Conservation (phyloP, 345 rosid species). For the Draba incana region DNA sequence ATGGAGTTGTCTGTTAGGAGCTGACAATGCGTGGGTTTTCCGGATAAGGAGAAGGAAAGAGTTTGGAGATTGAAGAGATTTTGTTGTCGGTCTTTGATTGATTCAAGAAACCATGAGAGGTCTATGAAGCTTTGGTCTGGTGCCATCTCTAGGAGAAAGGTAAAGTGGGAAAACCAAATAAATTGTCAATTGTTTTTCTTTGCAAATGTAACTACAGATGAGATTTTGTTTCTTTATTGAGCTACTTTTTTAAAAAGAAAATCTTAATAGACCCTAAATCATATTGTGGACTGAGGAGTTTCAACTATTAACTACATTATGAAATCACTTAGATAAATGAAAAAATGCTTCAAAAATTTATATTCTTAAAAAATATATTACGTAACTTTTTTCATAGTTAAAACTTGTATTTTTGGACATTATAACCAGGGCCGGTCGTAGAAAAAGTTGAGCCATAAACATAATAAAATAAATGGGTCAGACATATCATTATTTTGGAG, state of each 20-base stretch:
- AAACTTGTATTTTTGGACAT: too few species aligned
- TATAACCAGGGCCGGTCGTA: too few species aligned
- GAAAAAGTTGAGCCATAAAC: too few species aligned
- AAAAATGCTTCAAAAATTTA: too few species aligned
- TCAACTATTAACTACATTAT: too few species aligned
- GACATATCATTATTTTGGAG: too few species aligned
- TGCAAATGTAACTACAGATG: too few species aligned
- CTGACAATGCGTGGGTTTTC: constrained; percentile 58
- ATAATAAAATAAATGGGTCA: too few species aligned
- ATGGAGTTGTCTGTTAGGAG: constrained; percentile 68
- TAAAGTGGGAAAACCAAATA: constrained; percentile 22
- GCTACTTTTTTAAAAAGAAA: neutral
- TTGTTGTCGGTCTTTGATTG: constrained; percentile 50
- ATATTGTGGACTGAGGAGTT: too few species aligned
- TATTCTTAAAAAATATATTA: too few species aligned
- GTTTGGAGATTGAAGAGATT: constrained; percentile 53
- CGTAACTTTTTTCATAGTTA: too few species aligned
- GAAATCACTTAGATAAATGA: too few species aligned
- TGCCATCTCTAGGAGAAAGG: constrained; percentile 52
- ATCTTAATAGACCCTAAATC: neutral
- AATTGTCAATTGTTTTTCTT: neutral
- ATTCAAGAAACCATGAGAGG: constrained; percentile 67
- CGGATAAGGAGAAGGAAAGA: constrained; percentile 65
- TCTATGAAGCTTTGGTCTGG: constrained; percentile 59
- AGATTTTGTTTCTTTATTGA: neutral